A percentile compares a stretch with the other conserved stretches of the same genome.
These are phyloP conservation scores for Salix dunnii DNA, from an alignment of 345 rosid genomes.

Conservation along the genomic window DNA sequence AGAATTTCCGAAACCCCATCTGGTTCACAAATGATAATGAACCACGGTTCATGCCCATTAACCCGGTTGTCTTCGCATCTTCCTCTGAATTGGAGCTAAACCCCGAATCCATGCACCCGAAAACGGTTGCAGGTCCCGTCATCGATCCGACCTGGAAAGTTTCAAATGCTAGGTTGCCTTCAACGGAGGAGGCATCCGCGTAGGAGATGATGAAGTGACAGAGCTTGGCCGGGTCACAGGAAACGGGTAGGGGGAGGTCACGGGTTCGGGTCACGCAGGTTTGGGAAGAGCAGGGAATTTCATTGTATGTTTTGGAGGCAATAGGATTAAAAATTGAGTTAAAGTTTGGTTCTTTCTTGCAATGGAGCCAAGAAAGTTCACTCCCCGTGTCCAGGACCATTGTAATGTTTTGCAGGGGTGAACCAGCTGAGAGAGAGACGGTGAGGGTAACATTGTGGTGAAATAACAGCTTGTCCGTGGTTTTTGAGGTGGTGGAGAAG, in stretches of 20 bases:
- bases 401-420: slow-evolving; percentile 58
- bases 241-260: slow-evolving; percentile 45
- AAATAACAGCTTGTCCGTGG: slow-evolving; percentile 40
- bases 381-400: slow-evolving; percentile 84
- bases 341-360: slow-evolving; percentile 32
- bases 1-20: slow-evolving; percentile 61
- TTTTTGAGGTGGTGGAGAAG: slow-evolving; percentile 21
- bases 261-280: slow-evolving; percentile 50
- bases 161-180: slow-evolving; percentile 58
- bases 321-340: slow-evolving; percentile 40
- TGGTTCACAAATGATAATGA: slow-evolving; percentile 69
- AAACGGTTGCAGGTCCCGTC: slow-evolving; percentile 36
- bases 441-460: slow-evolving; percentile 58
- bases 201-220: slow-evolving; percentile 58
- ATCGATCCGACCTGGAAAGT: slow-evolving; percentile 45
- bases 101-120: slow-evolving; percentile 80
- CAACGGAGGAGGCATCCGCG: slow-evolving; percentile 55
- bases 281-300: slow-evolving; percentile 43
- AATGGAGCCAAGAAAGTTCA: slow-evolving; percentile 74
- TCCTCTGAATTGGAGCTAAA: slow-evolving; percentile 54
- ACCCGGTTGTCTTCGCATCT: slow-evolving; percentile 61
- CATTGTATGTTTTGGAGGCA: slow-evolving; percentile 42
- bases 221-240: slow-evolving; percentile 40
- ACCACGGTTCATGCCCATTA: slow-evolving; percentile 85
- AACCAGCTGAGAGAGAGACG: slow-evolving; percentile 55